Percentiles rank a stretch among this genome's conserved stretches.
Conservation (phyloP, 768 basidiomycete genomes). For the Jaapia argillacea region DNA sequence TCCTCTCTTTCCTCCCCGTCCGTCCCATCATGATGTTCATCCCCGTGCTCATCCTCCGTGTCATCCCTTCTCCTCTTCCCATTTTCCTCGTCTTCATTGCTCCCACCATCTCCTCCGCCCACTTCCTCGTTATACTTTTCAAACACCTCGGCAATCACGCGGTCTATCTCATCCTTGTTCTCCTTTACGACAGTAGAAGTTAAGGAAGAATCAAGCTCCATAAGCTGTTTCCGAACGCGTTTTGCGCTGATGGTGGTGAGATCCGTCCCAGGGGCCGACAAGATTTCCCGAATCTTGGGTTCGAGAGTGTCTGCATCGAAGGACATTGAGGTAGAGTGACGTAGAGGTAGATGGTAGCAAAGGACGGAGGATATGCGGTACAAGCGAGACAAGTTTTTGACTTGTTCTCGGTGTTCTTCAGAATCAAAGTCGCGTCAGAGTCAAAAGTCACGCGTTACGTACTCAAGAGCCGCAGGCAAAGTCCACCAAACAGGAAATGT, state of each 20-base stretch:
- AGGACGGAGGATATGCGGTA: too few relatives aligned
- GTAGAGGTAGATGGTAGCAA: too few relatives aligned
- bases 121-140: too few relatives aligned
- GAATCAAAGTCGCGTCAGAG: background rate
- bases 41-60: constrained; percentile 18
- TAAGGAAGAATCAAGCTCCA: constrained; percentile 41
- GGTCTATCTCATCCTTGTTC: constrained; percentile 60
- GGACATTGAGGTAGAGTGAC: too few relatives aligned
- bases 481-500: background rate
- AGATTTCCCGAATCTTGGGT: constrained; percentile 55
- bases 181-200: constrained; percentile 54
- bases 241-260: constrained; percentile 78
- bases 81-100: constrained; percentile 6
- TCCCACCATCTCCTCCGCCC: constrained; percentile 17
- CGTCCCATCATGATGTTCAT: constrained; percentile 12
- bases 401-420: too few relatives aligned
- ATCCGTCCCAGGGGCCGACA: constrained; percentile 70
- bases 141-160: constrained; percentile 56
- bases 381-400: too few relatives aligned
- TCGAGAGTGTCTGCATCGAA: constrained; percentile 26
- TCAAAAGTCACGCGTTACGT: background rate
- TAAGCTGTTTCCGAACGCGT: constrained; percentile 71
- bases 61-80: constrained; percentile 7
- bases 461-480: background rate
- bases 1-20: constrained; percentile 10